Base-by-base conservation (phyloP, 805 yeast species). In the Barnettozyma wickerhamii region DNA sequence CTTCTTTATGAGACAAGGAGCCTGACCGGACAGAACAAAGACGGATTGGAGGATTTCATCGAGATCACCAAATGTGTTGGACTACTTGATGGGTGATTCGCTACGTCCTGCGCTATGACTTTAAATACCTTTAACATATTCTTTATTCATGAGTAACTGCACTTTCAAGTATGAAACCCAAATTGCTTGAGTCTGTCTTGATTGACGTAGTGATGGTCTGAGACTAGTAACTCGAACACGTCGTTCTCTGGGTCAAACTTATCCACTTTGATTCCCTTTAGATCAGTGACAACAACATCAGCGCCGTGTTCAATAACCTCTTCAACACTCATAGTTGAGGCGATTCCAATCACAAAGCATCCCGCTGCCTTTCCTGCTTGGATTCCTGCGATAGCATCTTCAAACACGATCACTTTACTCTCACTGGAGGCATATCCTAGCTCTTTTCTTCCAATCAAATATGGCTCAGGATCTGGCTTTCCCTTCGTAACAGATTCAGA, bases 331-430 rank as follows among this genome's bases (percentile, higher is more conserved):
- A 79, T 84, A 41, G 93, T 80, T 42, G 93, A 82, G 51, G 90
- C 84, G 63, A 86, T 81, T 58, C 95, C 95, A 52, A 86, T 78
- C 46, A 84, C 82, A 58, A 75, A 71, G 60, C 93, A 88, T 45
- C 90, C 95, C 19, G 93, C 90, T 41, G 74, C 84, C 59, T 79
- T 77, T 58, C 95, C 95, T 30, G 95, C 91, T 53, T 75, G 65
- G 48, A 85, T 78, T 59, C 95, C 95, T 37, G 93, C 90, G 44
- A 89, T 91, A 34, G 95, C 95, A 60, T 86, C 95, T 67, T 86
- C 95, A 57, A 86, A 86, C 37, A 83, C 89, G 32, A 85, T 80
- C 23, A 68, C 68, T 56, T 63, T 69, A 45, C 66, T 60, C 35
- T 33, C 15, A 4, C 57, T 47, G 19, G 58, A 56, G 34, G 66